Base-by-base conservation (phyloP, 2,329 filamentous ascomycete genomes). In the Trichoderma semiorbis region DNA sequence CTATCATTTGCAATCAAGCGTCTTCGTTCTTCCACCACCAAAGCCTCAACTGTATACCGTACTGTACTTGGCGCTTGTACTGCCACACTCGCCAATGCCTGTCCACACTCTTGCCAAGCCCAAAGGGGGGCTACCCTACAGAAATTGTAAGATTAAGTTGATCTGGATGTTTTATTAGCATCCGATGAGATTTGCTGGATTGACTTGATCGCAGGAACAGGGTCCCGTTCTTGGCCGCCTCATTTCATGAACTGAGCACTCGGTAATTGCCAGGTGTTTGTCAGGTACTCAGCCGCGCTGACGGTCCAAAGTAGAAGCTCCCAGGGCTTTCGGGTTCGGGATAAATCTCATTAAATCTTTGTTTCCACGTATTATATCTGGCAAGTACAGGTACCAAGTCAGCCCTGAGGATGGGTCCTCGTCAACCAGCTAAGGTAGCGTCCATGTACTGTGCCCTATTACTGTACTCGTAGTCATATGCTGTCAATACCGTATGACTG, bases 361-460 rank as follows among this genome's bases (percentile, higher is more conserved):
- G 24, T 7, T 67, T 53, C 43, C 47, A 58, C 53, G 36, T 57
- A 58, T 18, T 7, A 32, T 43, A 3, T 24, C 10, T 24, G 16
- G 11, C 18, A 68, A 60, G 65, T 68, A 68, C 65, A 34, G n/a
- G 55, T 69, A 69, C 66, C 55, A 69, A 50, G 58, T 64, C 68
- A 70, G 68, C 60, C 68, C 60, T 64, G 68, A 57, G 60, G 32
- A 70, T 43, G 68, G 60, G 39, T 64, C 68, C 68, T 26, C 47
- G 7, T 10, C 34, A 57, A 30, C 32, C 30, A 24, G n/a, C 36
- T 30, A 32, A 32, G 30, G 30, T 32, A 21, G 21, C 24, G 21
- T 14, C 24, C 24, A 63, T 21, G 47, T 28, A 24, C 30, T 55
- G 43, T 47, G 43, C 18, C 43, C 43, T 47, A 47, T 43, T 43